These are phyloP conservation scores for Neohortaea acidophila DNA, from an alignment of 495 filamentous ascomycete species.

Conservation along the genomic window DNA sequence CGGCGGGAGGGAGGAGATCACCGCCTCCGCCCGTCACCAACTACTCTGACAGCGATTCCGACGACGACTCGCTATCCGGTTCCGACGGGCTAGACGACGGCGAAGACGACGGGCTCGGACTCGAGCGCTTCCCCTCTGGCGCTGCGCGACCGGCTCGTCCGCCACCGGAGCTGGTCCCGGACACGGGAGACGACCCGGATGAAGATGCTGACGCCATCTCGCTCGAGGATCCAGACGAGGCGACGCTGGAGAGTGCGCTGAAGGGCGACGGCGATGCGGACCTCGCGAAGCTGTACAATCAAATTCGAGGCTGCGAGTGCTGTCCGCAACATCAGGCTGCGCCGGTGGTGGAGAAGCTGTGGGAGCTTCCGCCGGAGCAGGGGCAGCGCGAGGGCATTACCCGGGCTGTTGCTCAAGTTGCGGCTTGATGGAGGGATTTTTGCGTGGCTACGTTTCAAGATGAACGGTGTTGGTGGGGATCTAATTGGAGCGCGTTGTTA, in stretches of 20 bases:
- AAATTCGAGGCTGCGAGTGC: constrained; percentile 11
- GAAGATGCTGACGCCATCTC: constrained; percentile 11
- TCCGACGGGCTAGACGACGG: background rate
- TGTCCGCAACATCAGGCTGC: constrained; percentile 14
- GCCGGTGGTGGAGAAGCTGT: constrained; percentile 13
- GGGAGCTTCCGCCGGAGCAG: constrained; percentile 13
- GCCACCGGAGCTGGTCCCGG: constrained; percentile 14
- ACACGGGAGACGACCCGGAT: constrained; percentile 13
- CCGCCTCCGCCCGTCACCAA: constrained; percentile 2
- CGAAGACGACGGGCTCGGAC: constrained; percentile 7
- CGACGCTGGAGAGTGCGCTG: constrained; percentile 11
- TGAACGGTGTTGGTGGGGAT: too few species aligned
- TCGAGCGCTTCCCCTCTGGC: constrained; percentile 16
- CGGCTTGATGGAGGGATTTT: too few species aligned
- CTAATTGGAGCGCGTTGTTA: too few species aligned
- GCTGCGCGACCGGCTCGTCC: constrained; percentile 5
- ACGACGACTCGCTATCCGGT: constrained; percentile 4
- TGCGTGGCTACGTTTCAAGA: too few species aligned
- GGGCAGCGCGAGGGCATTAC: constrained; percentile 9
- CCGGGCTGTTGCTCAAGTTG: constrained; percentile 15
- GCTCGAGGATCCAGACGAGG: constrained; percentile 15
- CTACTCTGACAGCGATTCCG: constrained; percentile 4
- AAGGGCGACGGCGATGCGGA: constrained; percentile 9
- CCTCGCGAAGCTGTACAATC: constrained; percentile 11
- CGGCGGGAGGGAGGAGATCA: constrained; percentile 1